Conservation (phyloP, 2,329 filamentous ascomycete species). For the Penicillium sp. region DNA sequence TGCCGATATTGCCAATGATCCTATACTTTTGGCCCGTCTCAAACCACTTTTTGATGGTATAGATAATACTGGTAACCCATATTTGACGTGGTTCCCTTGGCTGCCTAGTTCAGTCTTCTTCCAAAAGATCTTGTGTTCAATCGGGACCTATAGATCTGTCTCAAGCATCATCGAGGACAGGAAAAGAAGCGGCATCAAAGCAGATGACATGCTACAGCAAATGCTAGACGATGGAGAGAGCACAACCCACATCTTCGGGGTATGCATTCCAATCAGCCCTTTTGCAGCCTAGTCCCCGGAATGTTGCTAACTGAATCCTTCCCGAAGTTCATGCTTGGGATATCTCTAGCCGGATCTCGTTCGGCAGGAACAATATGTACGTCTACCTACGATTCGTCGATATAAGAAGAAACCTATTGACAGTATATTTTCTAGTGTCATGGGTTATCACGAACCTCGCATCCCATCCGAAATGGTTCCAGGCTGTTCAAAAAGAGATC, state of each 20-base stretch:
- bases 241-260: constrained; percentile 1
- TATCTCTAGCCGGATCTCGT: constrained; percentile 7
- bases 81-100: constrained; percentile 4
- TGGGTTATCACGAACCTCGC: constrained; percentile 12
- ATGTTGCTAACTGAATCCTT: neutral
- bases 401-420: neutral
- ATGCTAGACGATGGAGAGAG: constrained; percentile 11
- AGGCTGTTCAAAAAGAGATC: constrained; percentile 4
- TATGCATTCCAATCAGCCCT: neutral
- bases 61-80: constrained; percentile 6
- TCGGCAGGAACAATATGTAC: constrained; percentile 7
- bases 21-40: constrained; percentile 4
- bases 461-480: constrained; percentile 3
- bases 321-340: neutral
- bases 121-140: constrained; percentile 1
- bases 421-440: neutral
- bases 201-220: constrained; percentile 7
- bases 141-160: neutral
- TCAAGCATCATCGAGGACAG: neutral
- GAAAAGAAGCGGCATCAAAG: neutral
- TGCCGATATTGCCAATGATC: constrained; percentile 8
- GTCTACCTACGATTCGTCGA: neutral
- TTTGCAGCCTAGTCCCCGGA: too few species aligned
- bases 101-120: constrained; percentile 1
- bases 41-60: constrained; percentile 5